phyloP scores from a whole-genome alignment of 1,284 basidiomycete species.

The Phylloporus sp. region DNA sequence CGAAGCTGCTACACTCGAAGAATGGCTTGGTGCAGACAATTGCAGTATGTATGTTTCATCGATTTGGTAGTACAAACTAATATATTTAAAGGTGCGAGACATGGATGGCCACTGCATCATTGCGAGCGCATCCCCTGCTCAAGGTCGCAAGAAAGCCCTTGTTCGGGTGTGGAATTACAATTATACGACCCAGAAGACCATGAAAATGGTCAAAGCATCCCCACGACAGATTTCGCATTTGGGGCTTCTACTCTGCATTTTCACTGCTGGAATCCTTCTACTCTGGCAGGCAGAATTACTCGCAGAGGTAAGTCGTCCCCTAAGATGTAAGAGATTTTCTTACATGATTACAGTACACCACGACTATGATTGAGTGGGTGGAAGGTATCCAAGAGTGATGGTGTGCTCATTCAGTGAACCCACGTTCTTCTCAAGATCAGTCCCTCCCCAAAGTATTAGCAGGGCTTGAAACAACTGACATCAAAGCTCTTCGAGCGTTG shows the following conservation, averaged over 20 bases:
- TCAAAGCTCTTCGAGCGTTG: not conserved
- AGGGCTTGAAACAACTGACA: not conserved
- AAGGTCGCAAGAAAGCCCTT: not conserved
- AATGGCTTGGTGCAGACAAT: constrained; percentile 9
- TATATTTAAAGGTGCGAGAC: not conserved
- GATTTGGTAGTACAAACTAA: not conserved
- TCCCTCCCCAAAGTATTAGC: not conserved
- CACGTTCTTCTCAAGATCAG: not conserved
- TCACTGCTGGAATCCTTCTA: not conserved
- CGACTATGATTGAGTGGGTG: not conserved
- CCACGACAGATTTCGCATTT: not conserved
- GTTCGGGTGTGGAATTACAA: not conserved
- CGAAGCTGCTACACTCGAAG: not conserved
- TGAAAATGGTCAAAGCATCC: not conserved
- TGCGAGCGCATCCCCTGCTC: not conserved
- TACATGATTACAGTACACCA: not conserved
- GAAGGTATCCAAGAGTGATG: not conserved
- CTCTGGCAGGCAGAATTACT: not conserved
- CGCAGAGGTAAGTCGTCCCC: not conserved
- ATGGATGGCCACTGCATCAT: not conserved
- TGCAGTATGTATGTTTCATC: not conserved
- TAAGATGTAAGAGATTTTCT: not conserved
- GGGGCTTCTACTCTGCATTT: not conserved
- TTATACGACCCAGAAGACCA: not conserved
- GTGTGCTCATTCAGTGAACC: too few relatives aligned